Conservation (phyloP, 805 yeast species). For the Kazachstania viticola region DNA sequence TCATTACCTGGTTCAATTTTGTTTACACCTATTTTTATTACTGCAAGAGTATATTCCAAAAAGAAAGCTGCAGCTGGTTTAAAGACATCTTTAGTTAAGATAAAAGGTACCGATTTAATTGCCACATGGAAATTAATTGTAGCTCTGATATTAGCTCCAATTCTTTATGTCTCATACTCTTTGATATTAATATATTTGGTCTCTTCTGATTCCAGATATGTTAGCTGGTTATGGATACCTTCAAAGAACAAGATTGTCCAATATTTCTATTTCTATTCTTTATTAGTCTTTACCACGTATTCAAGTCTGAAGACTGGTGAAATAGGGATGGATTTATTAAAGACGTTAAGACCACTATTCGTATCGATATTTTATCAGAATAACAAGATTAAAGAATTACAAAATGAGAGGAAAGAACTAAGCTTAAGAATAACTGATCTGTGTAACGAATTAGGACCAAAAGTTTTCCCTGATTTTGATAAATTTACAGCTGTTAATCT, state of each 20-base stretch:
- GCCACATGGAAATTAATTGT: conserved; percentile 94
- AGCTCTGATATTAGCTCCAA: conserved; percentile 74
- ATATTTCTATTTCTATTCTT: conserved; percentile 39
- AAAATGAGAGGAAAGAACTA: conserved; percentile 46
- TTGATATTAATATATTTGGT: conserved; percentile 27
- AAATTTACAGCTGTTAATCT: conserved; percentile 9
- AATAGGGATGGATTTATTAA: conserved; percentile 75
- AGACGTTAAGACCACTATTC: conserved; percentile 66
- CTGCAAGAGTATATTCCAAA: conserved; percentile 57
- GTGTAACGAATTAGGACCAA: conserved; percentile 77
- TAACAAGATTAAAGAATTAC: conserved; percentile 38
- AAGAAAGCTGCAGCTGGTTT: conserved; percentile 68
- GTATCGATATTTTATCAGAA: conserved; percentile 31
- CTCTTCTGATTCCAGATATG: conserved; percentile 17
- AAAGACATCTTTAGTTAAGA: conserved; percentile 83
- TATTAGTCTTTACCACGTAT: conserved; percentile 66
- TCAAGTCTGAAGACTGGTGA: conserved; percentile 86
- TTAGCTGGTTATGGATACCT: conserved; percentile 26
- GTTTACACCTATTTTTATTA: conserved; percentile 76
- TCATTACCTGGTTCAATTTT: conserved; percentile 79
- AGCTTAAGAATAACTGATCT: conserved; percentile 64
- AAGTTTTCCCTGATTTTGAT: conserved; percentile 78
- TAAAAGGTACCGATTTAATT: conserved; percentile 79
- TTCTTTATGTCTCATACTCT: conserved; percentile 71
- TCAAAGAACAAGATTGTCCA: conserved; percentile 13